Base-by-base conservation (phyloP, 2,329 filamentous ascomycete genomes). In the Talaromyces sp. region DNA sequence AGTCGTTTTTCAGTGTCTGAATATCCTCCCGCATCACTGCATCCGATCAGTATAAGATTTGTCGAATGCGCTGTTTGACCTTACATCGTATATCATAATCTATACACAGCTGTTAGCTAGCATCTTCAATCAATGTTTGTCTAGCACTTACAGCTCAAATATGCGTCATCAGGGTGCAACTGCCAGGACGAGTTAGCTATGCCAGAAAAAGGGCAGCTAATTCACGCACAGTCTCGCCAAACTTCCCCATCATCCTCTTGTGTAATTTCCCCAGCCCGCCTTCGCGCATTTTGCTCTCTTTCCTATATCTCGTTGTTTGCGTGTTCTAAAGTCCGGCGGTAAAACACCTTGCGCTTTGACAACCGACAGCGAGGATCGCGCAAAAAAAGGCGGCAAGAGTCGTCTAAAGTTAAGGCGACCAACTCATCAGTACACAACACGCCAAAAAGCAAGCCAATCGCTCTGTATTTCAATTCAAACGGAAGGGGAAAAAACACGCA, bases 11-110 rank as follows among this genome's bases (percentile, higher is more conserved):
- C 61, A 99, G 84, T 17, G 89, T 88, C 73, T 92, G 89, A 66
- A 97, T 85, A 75, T 99, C 94, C 72, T 94, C 91, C 72, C 88
- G 85, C 56, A 90, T 96, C 67, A 97, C 91, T 92, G 70, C 43
- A 29, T 3, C n/a, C 51, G 29, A 29, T 31, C 6, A 12, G 38
- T 55, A 17, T 51, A 32, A 51, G 51, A 63, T 32, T 41, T 38
- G 48, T 32, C 26, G 59, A 26, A 12, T 27, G 41, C 58, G 41
- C 58, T 32, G 11, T 21, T 38, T 38, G 43, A 67, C 78, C 82
- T 70, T 80, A 88, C 86, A 79, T 74, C 85, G 82, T 63, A 87
- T 77, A 74, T 88, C 86, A 68, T 87, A 79, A 72, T 88, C 86
- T 88, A 59, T 26, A 21, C 31, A 29, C 5, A 57, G 10, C 31